Base-by-base conservation (phyloP, 192 early-diverging fungal genomes). In the Coemansia sp. region DNA sequence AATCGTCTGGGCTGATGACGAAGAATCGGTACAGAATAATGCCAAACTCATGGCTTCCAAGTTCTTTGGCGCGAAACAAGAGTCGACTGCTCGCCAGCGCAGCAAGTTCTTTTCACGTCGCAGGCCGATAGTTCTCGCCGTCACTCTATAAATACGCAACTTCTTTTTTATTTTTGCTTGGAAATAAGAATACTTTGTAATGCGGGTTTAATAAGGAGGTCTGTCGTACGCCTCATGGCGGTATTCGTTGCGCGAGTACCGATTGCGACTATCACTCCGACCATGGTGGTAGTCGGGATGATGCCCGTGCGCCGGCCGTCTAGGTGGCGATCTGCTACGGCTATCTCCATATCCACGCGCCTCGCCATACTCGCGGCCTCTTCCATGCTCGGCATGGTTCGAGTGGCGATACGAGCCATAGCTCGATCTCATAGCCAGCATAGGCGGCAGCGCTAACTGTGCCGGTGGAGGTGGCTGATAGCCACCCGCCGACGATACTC, bases 41-140 rank as follows among this genome's bases (percentile, higher is more conserved):
- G 36, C 22, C 13, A 72, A 65, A 13, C 62, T 29, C n/a, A 39
- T 41, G 24, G 34, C 31, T 5, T 39, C 64, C 8, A 70, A 27
- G 47, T 64, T 50, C 62, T 71, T 71, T 64, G n/a, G 31, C 60
- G 13, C 57, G 0, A 31, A 53, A 34, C 18, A 57, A 62, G 58
- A 49, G 13, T 18, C 65, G 5, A 18, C 24, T 38, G 6, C 5
- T 18, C 68, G 75, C 12, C 75, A n/a, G 27, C 71, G 75, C 31
- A 83, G 80, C 73, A 69, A 64, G 53, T 83, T 83, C 66, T 78
- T 83, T 52, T 31, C 64, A 13, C 75, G 72, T 4, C 64, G 73
- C 18, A 53, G 46, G 10, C 53, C 75, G 1, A 39, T 83, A 20
- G 22, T 41, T 5, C 43, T 83, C 16, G 64, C 44, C 1, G 63